Conservation (phyloP, 2,329 filamentous ascomycete species). For the Penicillium fuscoglaucum region DNA sequence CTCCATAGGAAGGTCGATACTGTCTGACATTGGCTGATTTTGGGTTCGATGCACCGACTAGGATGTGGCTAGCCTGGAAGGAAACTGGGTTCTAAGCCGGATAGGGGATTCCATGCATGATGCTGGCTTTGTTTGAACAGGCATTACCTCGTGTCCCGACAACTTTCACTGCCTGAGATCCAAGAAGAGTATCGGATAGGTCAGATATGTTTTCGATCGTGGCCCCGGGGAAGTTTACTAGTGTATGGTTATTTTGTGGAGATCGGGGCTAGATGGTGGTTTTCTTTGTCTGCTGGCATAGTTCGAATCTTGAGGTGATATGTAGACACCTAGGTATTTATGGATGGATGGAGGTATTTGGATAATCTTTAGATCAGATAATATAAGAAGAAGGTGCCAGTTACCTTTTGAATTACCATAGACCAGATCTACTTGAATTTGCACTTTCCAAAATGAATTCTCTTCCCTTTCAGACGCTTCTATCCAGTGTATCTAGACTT, state of each 20-base stretch:
- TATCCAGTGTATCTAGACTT: not conserved
- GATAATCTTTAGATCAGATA: not conserved
- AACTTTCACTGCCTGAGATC: not conserved
- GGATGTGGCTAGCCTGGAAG: not conserved
- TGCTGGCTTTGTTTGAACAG: slow-evolving; percentile 1
- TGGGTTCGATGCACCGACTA: not conserved
- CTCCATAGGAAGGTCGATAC: not conserved
- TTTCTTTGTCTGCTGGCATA: slow-evolving; percentile 8
- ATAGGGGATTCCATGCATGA: not conserved
- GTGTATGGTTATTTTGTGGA: not conserved
- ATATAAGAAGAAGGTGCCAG: not conserved
- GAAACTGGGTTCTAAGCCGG: not conserved
- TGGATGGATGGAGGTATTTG: not conserved
- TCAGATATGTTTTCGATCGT: not conserved
- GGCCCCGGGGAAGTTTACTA: not conserved
- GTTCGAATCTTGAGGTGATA: not conserved
- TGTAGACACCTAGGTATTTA: not conserved
- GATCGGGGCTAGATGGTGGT: not conserved
- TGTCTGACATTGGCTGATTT: not conserved
- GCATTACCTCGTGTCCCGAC: not conserved
- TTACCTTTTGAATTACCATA: not conserved
- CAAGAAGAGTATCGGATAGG: not conserved
- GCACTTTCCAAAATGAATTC: not conserved
- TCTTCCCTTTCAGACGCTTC: not conserved
- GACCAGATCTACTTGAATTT: not conserved